Conservation (phyloP, 768 basidiomycete genomes). For the Royoungia palumana region DNA sequence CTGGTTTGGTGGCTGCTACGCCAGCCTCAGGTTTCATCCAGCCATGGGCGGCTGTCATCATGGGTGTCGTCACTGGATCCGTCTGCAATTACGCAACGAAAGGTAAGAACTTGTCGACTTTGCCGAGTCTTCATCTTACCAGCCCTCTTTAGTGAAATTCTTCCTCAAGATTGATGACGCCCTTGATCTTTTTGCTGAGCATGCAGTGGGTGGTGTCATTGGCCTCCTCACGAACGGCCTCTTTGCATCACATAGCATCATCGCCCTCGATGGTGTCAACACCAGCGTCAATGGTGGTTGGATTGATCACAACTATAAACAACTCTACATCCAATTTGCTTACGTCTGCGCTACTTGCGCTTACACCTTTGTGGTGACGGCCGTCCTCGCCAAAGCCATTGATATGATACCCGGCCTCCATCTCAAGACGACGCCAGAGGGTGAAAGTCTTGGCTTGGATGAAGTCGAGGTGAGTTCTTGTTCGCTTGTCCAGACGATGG, state of each 20-base stretch:
- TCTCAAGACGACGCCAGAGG: slow-evolving; percentile 51
- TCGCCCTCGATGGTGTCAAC: slow-evolving; percentile 66
- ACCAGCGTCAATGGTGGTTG: slow-evolving; percentile 56
- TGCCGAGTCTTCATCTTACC: slow-evolving; percentile 9
- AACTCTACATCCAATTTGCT: slow-evolving; percentile 73
- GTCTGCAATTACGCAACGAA: slow-evolving; percentile 85
- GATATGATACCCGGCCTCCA: slow-evolving; percentile 58
- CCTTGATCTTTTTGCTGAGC: slow-evolving; percentile 89
- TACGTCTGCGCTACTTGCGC: slow-evolving; percentile 55
- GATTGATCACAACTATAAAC: slow-evolving; percentile 74
- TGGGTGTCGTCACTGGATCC: slow-evolving; percentile 69
- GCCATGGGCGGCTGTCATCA: slow-evolving; percentile 71
- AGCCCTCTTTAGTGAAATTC: slow-evolving; percentile 52
- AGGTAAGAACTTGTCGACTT: slow-evolving; percentile 39
- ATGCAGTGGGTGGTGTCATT: slow-evolving; percentile 80
- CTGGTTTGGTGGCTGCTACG: slow-evolving; percentile 85
- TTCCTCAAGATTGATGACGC: slow-evolving; percentile 78
- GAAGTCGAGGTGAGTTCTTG: slow-evolving; percentile 57
- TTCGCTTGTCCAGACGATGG: not conserved
- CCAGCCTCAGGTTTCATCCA: slow-evolving; percentile 82
- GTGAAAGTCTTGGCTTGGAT: slow-evolving; percentile 63
- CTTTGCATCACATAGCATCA: slow-evolving; percentile 65
- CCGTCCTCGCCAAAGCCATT: slow-evolving; percentile 53
- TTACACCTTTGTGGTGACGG: slow-evolving; percentile 63
- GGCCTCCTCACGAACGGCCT: slow-evolving; percentile 72